Evolutionary conservation across 2,329 filamentous ascomycete species (phyloP), one percentile per base, ranked within the genome.

Genomic region (Dendryphion nanum): DNA sequence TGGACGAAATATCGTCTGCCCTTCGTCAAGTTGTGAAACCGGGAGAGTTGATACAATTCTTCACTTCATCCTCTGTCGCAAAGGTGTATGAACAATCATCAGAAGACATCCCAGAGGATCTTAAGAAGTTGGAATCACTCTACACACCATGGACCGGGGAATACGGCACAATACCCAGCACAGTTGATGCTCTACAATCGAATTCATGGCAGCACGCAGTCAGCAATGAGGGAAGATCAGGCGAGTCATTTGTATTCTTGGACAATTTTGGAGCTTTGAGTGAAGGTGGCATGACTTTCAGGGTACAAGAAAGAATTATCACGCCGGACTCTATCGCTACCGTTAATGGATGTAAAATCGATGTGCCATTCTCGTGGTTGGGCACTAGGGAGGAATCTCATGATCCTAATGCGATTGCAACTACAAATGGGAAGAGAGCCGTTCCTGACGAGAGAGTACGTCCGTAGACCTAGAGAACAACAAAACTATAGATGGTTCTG

Each of bases 191-290:
- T 3, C 43, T 67, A 6, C 55, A 55, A 3, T 44, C 45, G 10
- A 42, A 38, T 2, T 55, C 51, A 12, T 50, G 49, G 46, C 54
- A 61, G 32, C 39, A 50, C 15, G 20, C 37, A 5, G n/a, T n/a
- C n/a, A n/a, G n/a, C n/a, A 26, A 26, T n/a, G 28, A 37, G 6
- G 18, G 42, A 5, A 26, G 35, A 1, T 35, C 43, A 13, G 42
- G 46, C 12, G 40, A 50, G 3, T 35, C 53, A 30, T 53, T 45
- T 23, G 47, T 54, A 1, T 53, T 53, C 33, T 38, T 45, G 41
- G 39, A 63, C 18, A 70, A 75, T 40, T 87, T 88, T 55, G 83
- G 83, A 16, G 81, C 76, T 7, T 65, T 84, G 14, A 82, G 83
- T 0, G 75, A 78, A 35, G 66, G 74, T 13, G 83, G 82, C 2